Evolutionary conservation across 2,329 filamentous ascomycete genomes (phyloP).

Genomic region (Beauveria bassiana): DNA sequence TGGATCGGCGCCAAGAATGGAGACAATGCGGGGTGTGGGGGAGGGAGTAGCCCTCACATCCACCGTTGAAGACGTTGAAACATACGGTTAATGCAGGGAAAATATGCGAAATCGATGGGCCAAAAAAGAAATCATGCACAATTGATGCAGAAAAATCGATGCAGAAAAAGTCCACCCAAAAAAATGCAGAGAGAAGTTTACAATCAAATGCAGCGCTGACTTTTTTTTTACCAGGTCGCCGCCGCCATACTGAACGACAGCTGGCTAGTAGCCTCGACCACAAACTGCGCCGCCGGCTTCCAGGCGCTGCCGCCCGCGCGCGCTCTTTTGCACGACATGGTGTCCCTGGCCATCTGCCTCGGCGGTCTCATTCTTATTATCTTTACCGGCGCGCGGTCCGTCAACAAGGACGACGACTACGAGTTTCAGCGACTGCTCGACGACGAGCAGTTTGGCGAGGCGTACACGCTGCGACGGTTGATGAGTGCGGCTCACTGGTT

Average conservation of each 20-base stretch:
- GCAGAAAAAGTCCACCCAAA: too few species aligned
- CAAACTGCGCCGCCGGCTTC: slow-evolving; percentile 20
- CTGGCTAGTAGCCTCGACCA: slow-evolving; percentile 27
- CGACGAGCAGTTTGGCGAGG: neutral
- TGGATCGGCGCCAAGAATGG: slow-evolving; percentile 3
- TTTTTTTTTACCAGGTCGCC: slow-evolving; percentile 16
- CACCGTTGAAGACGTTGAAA: neutral
- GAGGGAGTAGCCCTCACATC: neutral
- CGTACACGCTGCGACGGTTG: slow-evolving; percentile 4
- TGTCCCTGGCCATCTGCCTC: slow-evolving; percentile 25
- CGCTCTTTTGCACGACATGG: slow-evolving; percentile 25
- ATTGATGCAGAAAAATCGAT: neutral
- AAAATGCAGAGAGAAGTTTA: too few species aligned
- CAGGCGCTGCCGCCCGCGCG: slow-evolving; percentile 20
- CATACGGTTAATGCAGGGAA: too few species aligned
- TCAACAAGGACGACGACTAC: slow-evolving; percentile 4
- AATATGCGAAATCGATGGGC: too few species aligned
- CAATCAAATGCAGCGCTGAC: neutral
- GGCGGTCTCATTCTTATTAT: slow-evolving; percentile 27
- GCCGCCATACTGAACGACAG: slow-evolving; percentile 30
- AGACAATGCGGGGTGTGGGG: slow-evolving; percentile 6
- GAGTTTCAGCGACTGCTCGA: slow-evolving; percentile 14
- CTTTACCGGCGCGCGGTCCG: slow-evolving; percentile 18
- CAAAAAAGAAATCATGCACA: neutral
- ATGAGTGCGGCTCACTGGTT: slow-evolving; percentile 11